Conservation (phyloP, 352 stramenopile genomes). For the Lagenidium sp. region DNA sequence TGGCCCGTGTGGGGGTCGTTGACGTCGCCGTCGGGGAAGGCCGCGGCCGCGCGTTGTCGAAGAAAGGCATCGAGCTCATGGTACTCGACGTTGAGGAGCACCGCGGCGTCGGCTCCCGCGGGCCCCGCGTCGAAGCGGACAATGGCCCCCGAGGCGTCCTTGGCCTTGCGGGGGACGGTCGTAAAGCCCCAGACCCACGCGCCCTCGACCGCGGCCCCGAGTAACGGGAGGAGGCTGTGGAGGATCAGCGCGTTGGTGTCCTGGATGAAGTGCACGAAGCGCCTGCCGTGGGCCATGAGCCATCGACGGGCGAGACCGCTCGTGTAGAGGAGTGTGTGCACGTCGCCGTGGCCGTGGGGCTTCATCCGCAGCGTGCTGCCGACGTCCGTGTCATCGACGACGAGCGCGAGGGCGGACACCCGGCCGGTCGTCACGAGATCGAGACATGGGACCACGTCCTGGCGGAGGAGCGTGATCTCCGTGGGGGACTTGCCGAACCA, state of each 20-base stretch:
- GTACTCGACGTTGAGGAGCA: conserved; percentile 70
- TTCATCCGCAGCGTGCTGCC: conserved; percentile 84
- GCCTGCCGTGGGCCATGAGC: conserved; percentile 72
- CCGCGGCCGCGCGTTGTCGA: conserved; percentile 22
- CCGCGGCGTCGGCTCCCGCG: conserved; percentile 7
- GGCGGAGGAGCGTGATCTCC: conserved; percentile 95
- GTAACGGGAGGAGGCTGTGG: conserved; percentile 82
- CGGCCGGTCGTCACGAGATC: conserved; percentile 16
- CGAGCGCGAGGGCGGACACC: conserved; percentile 26
- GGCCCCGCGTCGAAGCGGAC: conserved; percentile 41
- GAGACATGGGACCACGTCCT: conserved; percentile 95
- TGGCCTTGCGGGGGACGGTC: conserved; percentile 89
- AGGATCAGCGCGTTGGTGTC: conserved; percentile 97
- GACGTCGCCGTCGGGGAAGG: conserved; percentile 48
- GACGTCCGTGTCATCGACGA: conserved; percentile 6
- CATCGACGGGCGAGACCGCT: conserved; percentile 67
- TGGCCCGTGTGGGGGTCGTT: conserved; percentile 45
- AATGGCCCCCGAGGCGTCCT: conserved; percentile 78
- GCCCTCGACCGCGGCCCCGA: conserved; percentile 83
- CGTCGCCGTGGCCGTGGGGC: conserved; percentile 97
- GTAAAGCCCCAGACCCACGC: conserved; percentile 92
- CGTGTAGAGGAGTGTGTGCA: conserved; percentile 91
- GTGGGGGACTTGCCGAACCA: conserved; percentile 92
- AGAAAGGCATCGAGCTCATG: conserved; percentile 67
- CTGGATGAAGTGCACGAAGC: conserved; percentile 93